Evolutionary conservation across 169 alveolate species (phyloP), one percentile per base, ranked within the genome.

Genomic region (Plasmodium gonderi): DNA sequence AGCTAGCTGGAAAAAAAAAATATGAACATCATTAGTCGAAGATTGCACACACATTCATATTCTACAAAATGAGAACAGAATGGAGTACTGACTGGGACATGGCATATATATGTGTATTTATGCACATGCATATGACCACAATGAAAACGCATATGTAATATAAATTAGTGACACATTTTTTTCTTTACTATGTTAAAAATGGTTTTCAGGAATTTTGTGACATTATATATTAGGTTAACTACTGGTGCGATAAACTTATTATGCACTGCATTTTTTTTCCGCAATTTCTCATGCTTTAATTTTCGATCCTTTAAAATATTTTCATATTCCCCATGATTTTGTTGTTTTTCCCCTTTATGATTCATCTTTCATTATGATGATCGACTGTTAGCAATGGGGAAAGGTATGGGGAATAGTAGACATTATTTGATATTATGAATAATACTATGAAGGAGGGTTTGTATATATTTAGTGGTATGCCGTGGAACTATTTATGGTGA

Each of bases 241-340:
- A 85, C 44, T 40, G 92, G 87, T 11, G 65, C 20, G 12, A 51
- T 74, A 69, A 74, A 85, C 51, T 40, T 72, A 64, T 85, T 85
- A 74, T 85, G 77, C 29, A 20, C 5, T 2, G 45, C 12, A 85
- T 45, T 85, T 3, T 40, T 85, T 85, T 49, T 33, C 64, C 82
- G 29, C 78, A 85, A 29, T 29, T 85, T 72, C 38, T 85, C 92
- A 85, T 74, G 44, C 38, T 85, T 85, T 38, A 85, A 20, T 42
- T 85, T 85, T 29, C 92, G 77, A 54, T 85, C 85, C 67, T 42
- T 72, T 85, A 85, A 74, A 85, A 85, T 38, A n/a, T 36, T 74
- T 36, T 85, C 92, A 51, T 85, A 85, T 9, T 74, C 92, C 65
- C 42, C 79, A 26, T 29, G 60, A 68, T 81, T 67, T 68, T 81